Percentiles rank a stretch among this genome's conserved stretches.
These are phyloP conservation scores for Malassezia slooffiae DNA, from an alignment of 1,284 basidiomycete species.

Conservation along the genomic window DNA sequence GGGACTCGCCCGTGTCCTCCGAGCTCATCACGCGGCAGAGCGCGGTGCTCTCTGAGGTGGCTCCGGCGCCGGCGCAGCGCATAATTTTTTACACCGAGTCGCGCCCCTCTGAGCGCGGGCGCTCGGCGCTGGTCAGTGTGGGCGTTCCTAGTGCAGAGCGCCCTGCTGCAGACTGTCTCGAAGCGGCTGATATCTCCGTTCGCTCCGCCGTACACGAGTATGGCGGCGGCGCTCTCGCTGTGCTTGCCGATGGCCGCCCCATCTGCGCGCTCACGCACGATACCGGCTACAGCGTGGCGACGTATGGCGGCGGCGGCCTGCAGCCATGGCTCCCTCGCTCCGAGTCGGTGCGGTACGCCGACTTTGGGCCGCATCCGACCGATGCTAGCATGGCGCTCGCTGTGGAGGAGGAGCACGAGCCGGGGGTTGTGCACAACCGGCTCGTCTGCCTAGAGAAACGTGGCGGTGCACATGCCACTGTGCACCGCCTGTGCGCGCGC, in stretches of 20 bases:
- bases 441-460: conserved; percentile 55
- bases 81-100: too few relatives aligned
- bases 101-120: too few relatives aligned
- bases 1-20: conserved; percentile 56
- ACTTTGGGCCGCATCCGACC: conserved; percentile 45
- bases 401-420: conserved; percentile 59
- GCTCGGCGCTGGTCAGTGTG: too few relatives aligned
- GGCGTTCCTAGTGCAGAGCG: too few relatives aligned
- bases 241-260: conserved; percentile 18
- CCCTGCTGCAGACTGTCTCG: too few relatives aligned
- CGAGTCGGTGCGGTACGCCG: conserved; percentile 51
- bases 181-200: conserved; percentile 19
- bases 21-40: conserved; percentile 53
- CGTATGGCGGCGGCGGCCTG: too few relatives aligned
- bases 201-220: conserved; percentile 37
- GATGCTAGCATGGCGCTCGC: conserved; percentile 51
- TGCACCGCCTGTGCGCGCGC: not conserved
- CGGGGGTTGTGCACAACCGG: conserved; percentile 54
- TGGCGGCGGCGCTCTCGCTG: conserved; percentile 31
- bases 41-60: conserved; percentile 17
- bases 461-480: conserved; percentile 16
- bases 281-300: conserved; percentile 16
- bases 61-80: too few relatives aligned
- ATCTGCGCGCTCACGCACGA: conserved; percentile 30
- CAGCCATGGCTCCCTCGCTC: too few relatives aligned